Base-by-base conservation (phyloP, 2,329 filamentous ascomycete species). In the Penicillium verrucosum region DNA sequence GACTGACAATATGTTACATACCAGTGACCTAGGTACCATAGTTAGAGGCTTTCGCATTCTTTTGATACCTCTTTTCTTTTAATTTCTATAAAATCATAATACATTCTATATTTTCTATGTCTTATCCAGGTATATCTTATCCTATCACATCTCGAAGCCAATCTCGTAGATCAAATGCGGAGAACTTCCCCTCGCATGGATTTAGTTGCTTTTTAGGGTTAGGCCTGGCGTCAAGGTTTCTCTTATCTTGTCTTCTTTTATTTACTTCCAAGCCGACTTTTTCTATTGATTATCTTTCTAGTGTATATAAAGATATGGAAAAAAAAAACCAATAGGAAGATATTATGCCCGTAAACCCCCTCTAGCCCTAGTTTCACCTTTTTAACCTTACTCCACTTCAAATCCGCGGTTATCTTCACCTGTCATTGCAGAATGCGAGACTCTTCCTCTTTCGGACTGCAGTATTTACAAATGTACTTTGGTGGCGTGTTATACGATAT, bases 141-240 rank as follows among this genome's bases (percentile, higher is more conserved):
- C 37, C 25, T 36, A 41, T 51, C 37, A 12, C 25, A 23, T n/a
- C 18, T 14, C 23, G 14, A 30, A 23, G 34, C 25, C 27, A 30
- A 38, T 36, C 45, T 32, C 23, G 32, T 21, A 14, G 51, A 54
- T 54, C 56, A n/a, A 42, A 57, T 42, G 54, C 50, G 42, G 53
- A 56, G 48, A 27, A 21, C 27, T 41, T 49, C 40, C 57, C 57
- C 57, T 61, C 53, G 52, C 45, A 48, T 25, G 57, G 48, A 57
- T 47, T 23, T 25, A 36, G 30, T 55, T 60, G 37, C 59, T 60
- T 21, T 29, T 50, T 58, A 14, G 56, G 58, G 46, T 54, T 59
- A 59, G 52, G 14, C 34, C 27, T 36, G 46, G 44, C 43, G 29
- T 30, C 43, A 42, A 49, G 30, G 23, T 49, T 54, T 49, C 54